Base-by-base conservation (phyloP, 768 basidiomycete species). In the Boletus speciosus region DNA sequence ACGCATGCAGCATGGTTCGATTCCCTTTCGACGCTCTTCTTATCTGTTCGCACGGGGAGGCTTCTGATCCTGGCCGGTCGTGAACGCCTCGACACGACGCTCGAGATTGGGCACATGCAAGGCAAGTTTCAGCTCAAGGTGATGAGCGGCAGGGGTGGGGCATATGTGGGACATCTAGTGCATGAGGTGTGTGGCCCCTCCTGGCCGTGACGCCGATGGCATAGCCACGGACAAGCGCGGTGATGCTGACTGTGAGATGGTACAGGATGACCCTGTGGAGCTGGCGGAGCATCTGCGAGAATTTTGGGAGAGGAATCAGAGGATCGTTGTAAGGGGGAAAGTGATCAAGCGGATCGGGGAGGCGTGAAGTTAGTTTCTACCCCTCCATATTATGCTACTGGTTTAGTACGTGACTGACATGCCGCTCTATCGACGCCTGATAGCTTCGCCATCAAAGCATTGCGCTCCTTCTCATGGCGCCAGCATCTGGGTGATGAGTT, bases 41-140 rank as follows among this genome's bases (percentile, higher is more conserved):
- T 98, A 1, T 71, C 79, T 0, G 82, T 84, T 0, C 82, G 86
- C 14, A 82, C 91, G 0, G 96, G 95, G 0, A 84, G 95, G 29
- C 73, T 99, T 27, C 81, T 99, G 23, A 81, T 98, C 9, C 76
- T 99, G 15, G 97, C 97, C 0, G 96, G 95, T 0, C 85, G 94
- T 16, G 97, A 99, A 61, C 78, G 94, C 16, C 81, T 98, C 5
- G 97, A 99, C 65, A 88, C 83, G 61, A 85, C 92, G 60, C 78
- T 99, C 43, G 97, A 96, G 88, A 93, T 98, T 47, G 97, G 89
- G 1, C 93, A 95, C 66, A 95, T 96, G 93, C 92, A 87, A 68
- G 91, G 87, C 64, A 98, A 97, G 69, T 99, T 98, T 71, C 96
- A 98, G 72, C 79, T 98, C 68, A 86, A 81, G 23, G 93, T 99